phyloP scores from a whole-genome alignment of 192 early-diverging fungal genomes.

The Allomyces javanicus region DNA sequence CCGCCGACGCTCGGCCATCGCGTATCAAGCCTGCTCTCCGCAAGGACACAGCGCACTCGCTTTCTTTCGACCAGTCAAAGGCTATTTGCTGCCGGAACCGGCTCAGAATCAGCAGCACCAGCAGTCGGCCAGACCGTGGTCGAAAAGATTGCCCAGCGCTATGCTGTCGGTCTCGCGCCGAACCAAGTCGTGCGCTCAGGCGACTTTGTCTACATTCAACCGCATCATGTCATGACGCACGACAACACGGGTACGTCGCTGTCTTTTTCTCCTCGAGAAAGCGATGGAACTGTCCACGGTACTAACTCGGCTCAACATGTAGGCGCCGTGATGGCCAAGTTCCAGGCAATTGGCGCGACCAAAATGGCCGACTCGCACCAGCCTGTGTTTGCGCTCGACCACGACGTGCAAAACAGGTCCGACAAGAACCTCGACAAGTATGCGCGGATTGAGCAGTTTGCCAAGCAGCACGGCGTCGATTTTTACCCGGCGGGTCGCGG shows the following conservation, averaged over 20 bases:
- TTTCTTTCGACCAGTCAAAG: too few relatives aligned
- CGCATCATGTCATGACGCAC: constrained; percentile 86
- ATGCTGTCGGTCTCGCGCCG: constrained; percentile 53
- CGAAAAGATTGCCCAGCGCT: constrained; percentile 88
- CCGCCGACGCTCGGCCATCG: too few relatives aligned
- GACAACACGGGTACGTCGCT: constrained; percentile 73
- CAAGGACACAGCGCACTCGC: too few relatives aligned
- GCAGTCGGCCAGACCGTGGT: constrained; percentile 52
- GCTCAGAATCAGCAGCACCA: too few relatives aligned
- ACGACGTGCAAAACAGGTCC: constrained; percentile 92
- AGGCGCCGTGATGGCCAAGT: constrained; percentile 24
- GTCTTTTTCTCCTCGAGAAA: constrained; percentile 53
- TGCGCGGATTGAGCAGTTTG: constrained; percentile 62
- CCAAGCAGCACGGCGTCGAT: constrained; percentile 52
- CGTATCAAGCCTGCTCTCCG: too few relatives aligned
- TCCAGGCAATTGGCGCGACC: constrained; percentile 74
- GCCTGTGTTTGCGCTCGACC: constrained; percentile 90
- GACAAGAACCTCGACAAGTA: constrained; percentile 88
- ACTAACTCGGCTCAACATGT: not conserved
- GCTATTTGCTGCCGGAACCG: too few relatives aligned
- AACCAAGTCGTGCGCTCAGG: constrained; percentile 55
- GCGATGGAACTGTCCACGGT: constrained; percentile 11
- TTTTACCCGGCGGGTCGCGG: constrained; percentile 94
- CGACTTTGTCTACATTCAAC: constrained; percentile 85
- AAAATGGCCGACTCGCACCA: constrained; percentile 56